A percentile compares a stretch with the other conserved stretches of the same genome.
phyloP scores from a whole-genome alignment of 768 basidiomycete genomes.

The Mycena metata region DNA sequence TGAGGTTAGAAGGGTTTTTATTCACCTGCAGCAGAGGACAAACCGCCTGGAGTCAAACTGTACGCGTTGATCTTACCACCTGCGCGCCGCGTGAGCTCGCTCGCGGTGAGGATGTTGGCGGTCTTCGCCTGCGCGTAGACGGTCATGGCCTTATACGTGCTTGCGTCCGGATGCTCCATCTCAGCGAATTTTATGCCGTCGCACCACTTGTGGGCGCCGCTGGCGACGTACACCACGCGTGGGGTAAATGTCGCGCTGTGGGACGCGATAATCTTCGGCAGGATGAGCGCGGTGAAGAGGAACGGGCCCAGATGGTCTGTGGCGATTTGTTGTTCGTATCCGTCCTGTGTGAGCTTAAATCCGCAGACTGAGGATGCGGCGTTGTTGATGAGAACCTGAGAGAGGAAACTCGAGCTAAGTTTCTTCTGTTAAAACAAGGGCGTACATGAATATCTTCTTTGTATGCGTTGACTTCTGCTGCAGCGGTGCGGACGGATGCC shows the following conservation, averaged over 20 bases:
- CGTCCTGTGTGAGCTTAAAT: conserved; percentile 24
- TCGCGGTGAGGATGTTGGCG: conserved; percentile 28
- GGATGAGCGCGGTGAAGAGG: conserved; percentile 34
- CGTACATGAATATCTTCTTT: conserved; percentile 28
- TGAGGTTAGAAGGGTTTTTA: not conserved
- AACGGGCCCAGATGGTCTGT: conserved; percentile 33
- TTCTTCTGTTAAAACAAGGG: no score
- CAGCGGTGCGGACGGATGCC: conserved; percentile 24
- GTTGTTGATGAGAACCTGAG: conserved; percentile 36
- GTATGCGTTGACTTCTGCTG: conserved; percentile 36
- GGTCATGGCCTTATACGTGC: conserved; percentile 16
- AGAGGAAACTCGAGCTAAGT: no score
- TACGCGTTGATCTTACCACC: conserved; percentile 21
- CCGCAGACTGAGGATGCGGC: conserved; percentile 18
- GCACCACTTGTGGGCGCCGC: conserved; percentile 27
- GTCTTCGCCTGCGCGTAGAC: conserved; percentile 31
- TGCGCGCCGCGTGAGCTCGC: conserved; percentile 28
- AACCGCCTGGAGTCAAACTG: conserved; percentile 32
- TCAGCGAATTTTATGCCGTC: conserved; percentile 17
- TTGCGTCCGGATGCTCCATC: conserved; percentile 24
- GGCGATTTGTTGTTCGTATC: conserved; percentile 28
- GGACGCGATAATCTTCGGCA: conserved; percentile 17
- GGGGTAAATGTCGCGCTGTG: conserved; percentile 6
- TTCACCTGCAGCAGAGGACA: not conserved
- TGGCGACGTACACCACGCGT: conserved; percentile 31